Conservation (phyloP, 2,329 filamentous ascomycete genomes). For the Raffaelea arxii region DNA sequence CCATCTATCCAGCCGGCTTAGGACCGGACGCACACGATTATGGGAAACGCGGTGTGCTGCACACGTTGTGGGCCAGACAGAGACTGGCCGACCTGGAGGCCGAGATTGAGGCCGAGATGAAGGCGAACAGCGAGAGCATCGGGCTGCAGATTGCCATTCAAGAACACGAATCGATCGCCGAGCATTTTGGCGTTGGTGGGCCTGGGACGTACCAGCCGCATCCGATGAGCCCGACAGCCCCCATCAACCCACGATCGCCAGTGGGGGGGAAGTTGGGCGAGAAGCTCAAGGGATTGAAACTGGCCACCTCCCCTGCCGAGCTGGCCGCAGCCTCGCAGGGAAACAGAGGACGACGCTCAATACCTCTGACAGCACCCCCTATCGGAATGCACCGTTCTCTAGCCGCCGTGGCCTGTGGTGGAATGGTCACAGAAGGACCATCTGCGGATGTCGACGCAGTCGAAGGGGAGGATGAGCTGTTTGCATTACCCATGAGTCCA, state of each 20-base stretch:
- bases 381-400: constrained; percentile 18
- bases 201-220: constrained; percentile 8
- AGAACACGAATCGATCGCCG: constrained; percentile 77
- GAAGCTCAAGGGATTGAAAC: constrained; percentile 68
- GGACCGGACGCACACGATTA: constrained; percentile 55
- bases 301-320: constrained; percentile 63
- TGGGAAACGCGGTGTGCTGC: constrained; percentile 72
- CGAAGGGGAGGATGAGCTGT: constrained; percentile 69
- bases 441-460: constrained; percentile 12
- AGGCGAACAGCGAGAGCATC: constrained; percentile 68
- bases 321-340: constrained; percentile 43
- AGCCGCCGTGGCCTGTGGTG: constrained; percentile 29
- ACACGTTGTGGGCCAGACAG: constrained; percentile 85
- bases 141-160: constrained; percentile 75
- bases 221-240: constrained; percentile 24
- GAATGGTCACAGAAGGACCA: background rate
- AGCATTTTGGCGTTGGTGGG: constrained; percentile 59
- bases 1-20: constrained; percentile 73
- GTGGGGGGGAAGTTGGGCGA: constrained; percentile 63
- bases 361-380: background rate
- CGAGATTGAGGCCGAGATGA: constrained; percentile 68
- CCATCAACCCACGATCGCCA: constrained; percentile 49
- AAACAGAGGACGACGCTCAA: constrained; percentile 25
- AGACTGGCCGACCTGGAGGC: constrained; percentile 62
- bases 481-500: constrained; percentile 79